Evolutionary conservation across 2,329 filamentous ascomycete species (phyloP).

Genomic region (Colletotrichum sp.): DNA sequence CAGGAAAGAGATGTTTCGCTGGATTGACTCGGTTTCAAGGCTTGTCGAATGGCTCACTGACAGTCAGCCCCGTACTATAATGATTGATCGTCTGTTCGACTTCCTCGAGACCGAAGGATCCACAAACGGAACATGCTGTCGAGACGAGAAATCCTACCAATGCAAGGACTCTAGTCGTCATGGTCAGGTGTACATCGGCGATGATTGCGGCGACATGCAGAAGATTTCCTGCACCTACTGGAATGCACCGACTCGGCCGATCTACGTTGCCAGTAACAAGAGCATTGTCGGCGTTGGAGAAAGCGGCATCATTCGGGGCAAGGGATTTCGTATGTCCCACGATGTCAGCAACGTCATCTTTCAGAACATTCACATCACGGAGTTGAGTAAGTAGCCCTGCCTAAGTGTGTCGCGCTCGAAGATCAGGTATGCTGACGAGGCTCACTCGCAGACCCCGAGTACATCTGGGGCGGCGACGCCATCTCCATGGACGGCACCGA

Average conservation of each 20-base stretch:
- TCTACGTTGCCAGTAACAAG: not conserved
- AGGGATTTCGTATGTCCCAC: not conserved
- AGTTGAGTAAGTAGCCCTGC: not conserved
- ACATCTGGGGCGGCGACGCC: not conserved
- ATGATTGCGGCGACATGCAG: not conserved
- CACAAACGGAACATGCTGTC: not conserved
- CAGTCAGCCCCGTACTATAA: not conserved
- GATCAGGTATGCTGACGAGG: not conserved
- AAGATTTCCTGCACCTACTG: not conserved
- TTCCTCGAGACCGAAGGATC: not conserved
- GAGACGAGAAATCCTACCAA: not conserved
- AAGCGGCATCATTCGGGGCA: not conserved
- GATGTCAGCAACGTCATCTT: not conserved
- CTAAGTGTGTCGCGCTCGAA: not conserved
- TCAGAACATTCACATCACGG: not conserved
- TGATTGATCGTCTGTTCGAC: not conserved
- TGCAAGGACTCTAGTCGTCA: not conserved
- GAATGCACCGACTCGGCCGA: not conserved
- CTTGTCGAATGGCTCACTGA: not conserved
- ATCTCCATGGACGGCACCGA: not conserved
- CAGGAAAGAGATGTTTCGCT: rapidly evolving
- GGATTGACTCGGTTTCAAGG: not conserved
- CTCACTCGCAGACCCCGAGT: not conserved
- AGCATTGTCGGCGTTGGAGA: not conserved
- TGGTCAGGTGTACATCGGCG: not conserved